Evolutionary conservation across 805 yeast genomes (phyloP).

Genomic region (Kluyveromyces wickerhamii): DNA sequence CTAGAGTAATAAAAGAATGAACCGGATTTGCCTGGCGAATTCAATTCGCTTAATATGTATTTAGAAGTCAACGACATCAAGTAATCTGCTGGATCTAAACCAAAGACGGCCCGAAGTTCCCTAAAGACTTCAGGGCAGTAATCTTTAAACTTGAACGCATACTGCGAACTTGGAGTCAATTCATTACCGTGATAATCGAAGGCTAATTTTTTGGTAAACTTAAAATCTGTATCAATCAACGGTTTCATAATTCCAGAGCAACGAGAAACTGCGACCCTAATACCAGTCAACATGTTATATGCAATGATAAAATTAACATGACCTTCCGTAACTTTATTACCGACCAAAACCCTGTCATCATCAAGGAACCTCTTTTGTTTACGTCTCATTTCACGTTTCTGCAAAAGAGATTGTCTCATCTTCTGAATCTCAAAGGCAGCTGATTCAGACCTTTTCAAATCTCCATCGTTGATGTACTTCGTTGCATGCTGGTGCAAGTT

Average conservation of each 20-base stretch:
- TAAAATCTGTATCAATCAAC: slow-evolving; percentile 60
- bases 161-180: slow-evolving; percentile 85
- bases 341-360: slow-evolving; percentile 53
- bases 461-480: slow-evolving; percentile 15
- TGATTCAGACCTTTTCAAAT: slow-evolving; percentile 29
- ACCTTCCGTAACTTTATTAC: slow-evolving; percentile 83
- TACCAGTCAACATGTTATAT: slow-evolving; percentile 95
- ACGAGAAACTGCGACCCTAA: slow-evolving; percentile 87
- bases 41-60: slow-evolving; percentile 82
- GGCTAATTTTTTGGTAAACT: slow-evolving; percentile 65
- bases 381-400: slow-evolving; percentile 37
- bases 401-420: slow-evolving; percentile 41
- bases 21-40: slow-evolving; percentile 96
- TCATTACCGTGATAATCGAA: slow-evolving; percentile 85
- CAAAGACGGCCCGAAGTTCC: slow-evolving; percentile 69
- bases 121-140: slow-evolving; percentile 92
- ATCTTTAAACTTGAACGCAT: slow-evolving; percentile 94
- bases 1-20: slow-evolving; percentile 92
- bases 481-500: slow-evolving; percentile 7
- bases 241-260: slow-evolving; percentile 80
- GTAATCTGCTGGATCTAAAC: slow-evolving; percentile 93
- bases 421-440: slow-evolving; percentile 40
- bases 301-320: slow-evolving; percentile 92
- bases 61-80: slow-evolving; percentile 86
- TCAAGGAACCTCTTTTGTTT: slow-evolving; percentile 36